These are phyloP conservation scores for Calvatia gigantea DNA, from an alignment of 768 basidiomycete species.

Conservation along the genomic window DNA sequence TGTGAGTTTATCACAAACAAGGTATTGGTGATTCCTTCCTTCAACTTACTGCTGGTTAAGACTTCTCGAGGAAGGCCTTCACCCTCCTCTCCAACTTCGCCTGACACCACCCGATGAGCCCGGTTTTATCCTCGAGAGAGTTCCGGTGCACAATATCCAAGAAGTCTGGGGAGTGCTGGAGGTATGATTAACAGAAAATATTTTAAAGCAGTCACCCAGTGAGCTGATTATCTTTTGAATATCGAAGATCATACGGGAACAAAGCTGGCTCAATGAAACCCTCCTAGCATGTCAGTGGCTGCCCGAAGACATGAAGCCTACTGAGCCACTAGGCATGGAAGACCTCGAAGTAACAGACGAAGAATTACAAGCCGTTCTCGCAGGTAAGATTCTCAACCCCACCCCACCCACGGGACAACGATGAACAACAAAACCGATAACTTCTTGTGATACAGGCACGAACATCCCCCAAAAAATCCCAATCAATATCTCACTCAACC, in stretches of 20 bases:
- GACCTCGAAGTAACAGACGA: constrained; percentile 43
- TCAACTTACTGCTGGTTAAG: constrained; percentile 30
- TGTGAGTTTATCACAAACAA: constrained; percentile 37
- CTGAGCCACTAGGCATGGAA: constrained; percentile 23
- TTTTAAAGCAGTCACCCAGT: background rate
- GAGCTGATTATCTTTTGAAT: background rate
- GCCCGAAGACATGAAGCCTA: constrained; percentile 41
- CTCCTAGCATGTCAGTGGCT: constrained; percentile 59
- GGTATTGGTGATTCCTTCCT: background rate
- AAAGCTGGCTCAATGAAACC: constrained; percentile 83
- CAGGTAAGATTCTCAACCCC: constrained; percentile 40
- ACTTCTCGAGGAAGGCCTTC: constrained; percentile 58
- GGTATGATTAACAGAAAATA: constrained; percentile 31
- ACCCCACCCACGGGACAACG: background rate
- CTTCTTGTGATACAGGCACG: constrained; percentile 36
- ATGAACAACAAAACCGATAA: no score
- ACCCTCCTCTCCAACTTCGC: constrained; percentile 69
- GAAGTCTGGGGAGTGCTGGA: constrained; percentile 77
- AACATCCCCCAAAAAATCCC: constrained; percentile 61
- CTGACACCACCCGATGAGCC: constrained; percentile 70
- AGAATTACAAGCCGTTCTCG: constrained; percentile 61
- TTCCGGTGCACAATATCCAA: constrained; percentile 69
- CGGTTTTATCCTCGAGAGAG: constrained; percentile 66
- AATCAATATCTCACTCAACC: constrained; percentile 65
- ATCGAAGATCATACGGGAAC: constrained; percentile 70